Percentiles rank a stretch among this genome's conserved stretches.
Conservation (phyloP, 2,329 filamentous ascomycete species). For the Diaporthe amygdali region DNA sequence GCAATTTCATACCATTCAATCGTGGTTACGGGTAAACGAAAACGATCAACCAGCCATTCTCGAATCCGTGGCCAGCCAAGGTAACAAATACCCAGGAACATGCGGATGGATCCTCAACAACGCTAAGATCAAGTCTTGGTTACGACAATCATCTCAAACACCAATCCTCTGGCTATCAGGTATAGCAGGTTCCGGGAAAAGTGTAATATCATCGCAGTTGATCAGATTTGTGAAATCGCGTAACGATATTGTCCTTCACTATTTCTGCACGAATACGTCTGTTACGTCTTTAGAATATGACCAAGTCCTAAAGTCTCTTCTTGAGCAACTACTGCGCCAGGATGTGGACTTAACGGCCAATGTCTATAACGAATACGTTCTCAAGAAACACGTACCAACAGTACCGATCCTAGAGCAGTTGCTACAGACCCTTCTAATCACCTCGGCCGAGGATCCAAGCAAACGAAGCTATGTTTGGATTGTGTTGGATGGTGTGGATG, state of each 20-base stretch:
- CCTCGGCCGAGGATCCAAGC: constrained; percentile 18
- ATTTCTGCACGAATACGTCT: constrained; percentile 42
- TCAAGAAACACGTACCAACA: constrained; percentile 29
- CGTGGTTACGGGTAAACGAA: constrained; percentile 38
- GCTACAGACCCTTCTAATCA: constrained; percentile 21
- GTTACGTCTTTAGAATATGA: constrained; percentile 38
- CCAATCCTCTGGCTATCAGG: constrained; percentile 40
- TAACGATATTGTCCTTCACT: constrained; percentile 29
- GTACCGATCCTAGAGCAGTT: constrained; percentile 31
- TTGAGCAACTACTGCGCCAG: constrained; percentile 36
- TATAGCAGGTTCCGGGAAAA: constrained; percentile 42
- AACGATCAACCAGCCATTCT: constrained; percentile 36
- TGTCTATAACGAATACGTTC: constrained; percentile 31
- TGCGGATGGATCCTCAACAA: constrained; percentile 40
- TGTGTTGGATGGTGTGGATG: constrained; percentile 36
- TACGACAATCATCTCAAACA: constrained; percentile 27
- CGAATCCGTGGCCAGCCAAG: constrained; percentile 33
- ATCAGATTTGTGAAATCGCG: constrained; percentile 32
- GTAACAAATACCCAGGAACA: constrained; percentile 35
- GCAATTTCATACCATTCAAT: constrained; percentile 33
- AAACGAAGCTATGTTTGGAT: constrained; percentile 30
- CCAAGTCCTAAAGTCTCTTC: constrained; percentile 36
- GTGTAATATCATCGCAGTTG: constrained; percentile 37
- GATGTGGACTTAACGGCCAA: constrained; percentile 33
- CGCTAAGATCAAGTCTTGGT: constrained; percentile 32